A percentile compares a stretch with the other conserved stretches of the same genome.
Conservation (phyloP, 2,329 filamentous ascomycete genomes). For the Hymenoscyphus fructigenus region DNA sequence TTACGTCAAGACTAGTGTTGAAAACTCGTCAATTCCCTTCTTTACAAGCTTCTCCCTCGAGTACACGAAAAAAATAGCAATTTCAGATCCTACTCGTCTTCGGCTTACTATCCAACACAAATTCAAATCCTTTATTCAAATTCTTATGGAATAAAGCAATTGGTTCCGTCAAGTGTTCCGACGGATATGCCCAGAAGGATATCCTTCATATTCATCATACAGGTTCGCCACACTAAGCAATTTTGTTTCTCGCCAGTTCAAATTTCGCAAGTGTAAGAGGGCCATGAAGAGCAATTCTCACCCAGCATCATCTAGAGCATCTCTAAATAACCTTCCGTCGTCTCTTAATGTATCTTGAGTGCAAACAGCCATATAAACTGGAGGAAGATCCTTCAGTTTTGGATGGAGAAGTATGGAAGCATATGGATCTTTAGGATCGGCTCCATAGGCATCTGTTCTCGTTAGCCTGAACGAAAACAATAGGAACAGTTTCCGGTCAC, state of each 20-base stretch:
- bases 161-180: conserved; percentile 20
- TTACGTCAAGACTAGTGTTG: too few relatives aligned
- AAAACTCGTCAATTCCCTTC: too few relatives aligned
- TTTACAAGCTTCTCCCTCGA: too few relatives aligned
- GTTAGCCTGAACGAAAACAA: background rate
- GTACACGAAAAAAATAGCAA: background rate
- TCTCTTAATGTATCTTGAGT: conserved; percentile 39
- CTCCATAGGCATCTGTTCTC: conserved; percentile 32
- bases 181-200: conserved; percentile 41
- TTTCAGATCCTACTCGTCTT: background rate
- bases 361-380: conserved; percentile 36
- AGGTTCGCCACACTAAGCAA: conserved; percentile 32
- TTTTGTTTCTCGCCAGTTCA: background rate
- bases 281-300: background rate
- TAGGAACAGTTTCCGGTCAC: background rate
- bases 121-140: conserved; percentile 19
- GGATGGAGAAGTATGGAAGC: conserved; percentile 36
- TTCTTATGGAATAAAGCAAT: conserved; percentile 14
- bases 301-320: conserved; percentile 18
- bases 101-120: conserved; percentile 11
- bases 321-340: conserved; percentile 37
- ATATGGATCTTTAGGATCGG: conserved; percentile 36
- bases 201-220: conserved; percentile 38
- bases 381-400: conserved; percentile 34
- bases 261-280: background rate